Evolutionary conservation across 2,329 filamentous ascomycete species (phyloP).

Genomic region (Sclerotinia sclerotiorum): DNA sequence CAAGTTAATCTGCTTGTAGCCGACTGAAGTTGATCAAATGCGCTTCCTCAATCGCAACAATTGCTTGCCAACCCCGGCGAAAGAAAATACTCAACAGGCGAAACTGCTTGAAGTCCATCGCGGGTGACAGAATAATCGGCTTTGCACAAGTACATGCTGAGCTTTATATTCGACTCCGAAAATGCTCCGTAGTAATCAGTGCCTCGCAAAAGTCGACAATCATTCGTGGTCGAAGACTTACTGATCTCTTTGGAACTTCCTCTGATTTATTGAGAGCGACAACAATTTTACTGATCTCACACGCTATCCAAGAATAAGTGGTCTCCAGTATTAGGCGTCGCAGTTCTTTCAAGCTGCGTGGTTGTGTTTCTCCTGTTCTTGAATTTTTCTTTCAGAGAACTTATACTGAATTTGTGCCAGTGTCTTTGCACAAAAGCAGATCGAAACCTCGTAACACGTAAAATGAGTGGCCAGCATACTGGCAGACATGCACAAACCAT

Average conservation of each 20-base stretch:
- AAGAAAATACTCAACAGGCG: not conserved
- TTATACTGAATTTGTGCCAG: slow-evolving; percentile 7
- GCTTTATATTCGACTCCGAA: too few relatives aligned
- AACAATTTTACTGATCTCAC: too few relatives aligned
- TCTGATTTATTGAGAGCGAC: too few relatives aligned
- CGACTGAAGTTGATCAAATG: not conserved
- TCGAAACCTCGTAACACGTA: not conserved
- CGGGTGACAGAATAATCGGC: not conserved
- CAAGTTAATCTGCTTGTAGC: not conserved
- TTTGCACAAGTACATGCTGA: not conserved
- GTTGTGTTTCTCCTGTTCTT: not conserved
- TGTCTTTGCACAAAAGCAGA: not conserved
- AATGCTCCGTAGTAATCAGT: too few relatives aligned
- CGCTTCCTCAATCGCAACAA: not conserved
- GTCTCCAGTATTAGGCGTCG: slow-evolving; percentile 1
- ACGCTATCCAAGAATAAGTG: not conserved
- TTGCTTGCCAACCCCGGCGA: not conserved
- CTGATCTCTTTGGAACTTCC: too few relatives aligned
- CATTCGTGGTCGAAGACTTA: too few relatives aligned
- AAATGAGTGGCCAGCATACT: slow-evolving; percentile 7
- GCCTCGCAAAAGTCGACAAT: too few relatives aligned
- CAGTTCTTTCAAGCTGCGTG: not conserved
- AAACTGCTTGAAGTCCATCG: not conserved
- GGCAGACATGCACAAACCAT: slow-evolving; percentile 17
- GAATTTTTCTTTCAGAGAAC: not conserved